phyloP scores from a whole-genome alignment of 257 asterid genomes.

The Gentiana dahurica region DNA sequence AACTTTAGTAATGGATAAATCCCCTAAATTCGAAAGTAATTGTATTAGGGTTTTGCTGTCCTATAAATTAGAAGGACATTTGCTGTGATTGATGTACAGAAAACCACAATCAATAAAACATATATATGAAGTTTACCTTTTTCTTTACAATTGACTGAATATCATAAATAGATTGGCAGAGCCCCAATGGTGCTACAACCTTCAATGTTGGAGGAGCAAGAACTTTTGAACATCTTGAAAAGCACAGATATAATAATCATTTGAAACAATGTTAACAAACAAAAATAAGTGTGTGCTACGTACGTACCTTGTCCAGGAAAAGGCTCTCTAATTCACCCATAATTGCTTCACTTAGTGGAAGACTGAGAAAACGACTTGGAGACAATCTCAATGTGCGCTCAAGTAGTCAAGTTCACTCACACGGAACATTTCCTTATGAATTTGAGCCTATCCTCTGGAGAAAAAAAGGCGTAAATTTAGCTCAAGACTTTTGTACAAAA shows the following conservation, averaged over 20 bases:
- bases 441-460: too few species aligned
- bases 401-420: slow-evolving; percentile 57
- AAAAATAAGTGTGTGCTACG: neutral
- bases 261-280: neutral
- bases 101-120: too few species aligned
- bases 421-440: slow-evolving; percentile 40
- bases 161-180: slow-evolving; percentile 63
- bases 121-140: too few species aligned
- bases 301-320: slow-evolving; percentile 64
- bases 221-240: neutral
- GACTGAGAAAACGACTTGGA: slow-evolving; percentile 31
- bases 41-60: too few species aligned
- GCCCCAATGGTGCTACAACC: slow-evolving; percentile 64
- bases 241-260: neutral
- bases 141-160: slow-evolving; percentile 53
- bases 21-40: too few species aligned
- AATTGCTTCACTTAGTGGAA: slow-evolving; percentile 58
- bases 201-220: slow-evolving; percentile 13
- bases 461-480: too few species aligned
- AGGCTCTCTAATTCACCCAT: slow-evolving; percentile 63
- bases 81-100: too few species aligned
- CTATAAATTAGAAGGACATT: too few species aligned
- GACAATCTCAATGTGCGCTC: slow-evolving; percentile 61
- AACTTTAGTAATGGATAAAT: too few species aligned
- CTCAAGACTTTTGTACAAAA: too few species aligned